These are phyloP conservation scores for Naganishia cerealis DNA, from an alignment of 1,284 basidiomycete species.

Conservation along the genomic window DNA sequence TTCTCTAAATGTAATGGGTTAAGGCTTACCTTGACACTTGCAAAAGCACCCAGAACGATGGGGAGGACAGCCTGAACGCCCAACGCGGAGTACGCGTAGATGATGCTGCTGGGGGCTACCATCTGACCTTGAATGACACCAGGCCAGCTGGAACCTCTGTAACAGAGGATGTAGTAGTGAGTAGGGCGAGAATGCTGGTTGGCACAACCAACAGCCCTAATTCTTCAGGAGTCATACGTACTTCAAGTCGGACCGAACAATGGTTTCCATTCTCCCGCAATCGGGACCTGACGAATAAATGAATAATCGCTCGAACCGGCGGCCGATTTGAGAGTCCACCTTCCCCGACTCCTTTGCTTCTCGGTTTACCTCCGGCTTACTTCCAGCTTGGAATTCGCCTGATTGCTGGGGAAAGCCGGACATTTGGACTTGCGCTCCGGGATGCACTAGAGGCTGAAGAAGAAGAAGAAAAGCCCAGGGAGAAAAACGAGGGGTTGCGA, in stretches of 20 bases:
- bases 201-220: too few species aligned
- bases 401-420: background rate
- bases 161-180: background rate
- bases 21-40: constrained; percentile 48
- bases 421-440: constrained; percentile 10
- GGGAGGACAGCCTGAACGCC: constrained; percentile 50
- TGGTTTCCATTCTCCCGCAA: too few species aligned
- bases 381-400: background rate
- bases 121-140: background rate
- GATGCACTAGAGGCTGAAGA: background rate
- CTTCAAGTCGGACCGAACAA: background rate
- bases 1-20: background rate
- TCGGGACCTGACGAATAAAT: background rate
- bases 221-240: too few species aligned
- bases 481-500: background rate
- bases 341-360: background rate
- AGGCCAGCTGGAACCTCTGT: constrained; percentile 7
- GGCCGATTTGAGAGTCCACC: background rate
- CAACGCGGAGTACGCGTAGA: constrained; percentile 43
- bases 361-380: background rate
- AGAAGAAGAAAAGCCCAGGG: background rate
- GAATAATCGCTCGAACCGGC: constrained; percentile 8
- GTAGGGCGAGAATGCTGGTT: background rate
- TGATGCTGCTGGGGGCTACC: constrained; percentile 6
- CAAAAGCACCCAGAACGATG: constrained; percentile 52